Evolutionary conservation across 768 basidiomycete genomes (phyloP).

Genomic region (Astraeus odoratus): DNA sequence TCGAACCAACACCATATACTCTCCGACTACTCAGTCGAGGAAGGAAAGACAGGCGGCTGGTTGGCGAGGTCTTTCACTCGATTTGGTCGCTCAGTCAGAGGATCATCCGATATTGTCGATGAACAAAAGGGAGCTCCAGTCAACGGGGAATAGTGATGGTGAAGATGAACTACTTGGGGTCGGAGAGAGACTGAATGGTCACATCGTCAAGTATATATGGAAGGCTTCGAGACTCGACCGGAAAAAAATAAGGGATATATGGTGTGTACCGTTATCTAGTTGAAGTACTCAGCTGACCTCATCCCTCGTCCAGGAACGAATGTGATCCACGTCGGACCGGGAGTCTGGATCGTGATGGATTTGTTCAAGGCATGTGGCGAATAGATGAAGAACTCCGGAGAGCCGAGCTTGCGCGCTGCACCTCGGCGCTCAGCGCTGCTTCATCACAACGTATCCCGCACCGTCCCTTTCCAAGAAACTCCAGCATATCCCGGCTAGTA

Average conservation of each 20-base stretch:
- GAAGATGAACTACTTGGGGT: constrained; percentile 30
- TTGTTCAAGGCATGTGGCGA: constrained; percentile 78
- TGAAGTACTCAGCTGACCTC: constrained; percentile 1
- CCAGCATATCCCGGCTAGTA: constrained; percentile 8
- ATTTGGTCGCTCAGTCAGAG: constrained; percentile 46
- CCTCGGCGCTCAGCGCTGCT: constrained; percentile 26
- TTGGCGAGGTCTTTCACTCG: constrained; percentile 69
- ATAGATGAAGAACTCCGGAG: constrained; percentile 80
- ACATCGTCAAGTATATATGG: constrained; percentile 58
- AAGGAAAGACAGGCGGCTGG: constrained; percentile 55
- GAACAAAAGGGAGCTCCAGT: constrained; percentile 7
- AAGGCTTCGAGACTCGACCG: constrained; percentile 48
- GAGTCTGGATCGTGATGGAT: constrained; percentile 56
- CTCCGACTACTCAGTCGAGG: constrained; percentile 32
- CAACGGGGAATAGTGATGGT: constrained; percentile 5
- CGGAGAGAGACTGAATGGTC: constrained; percentile 49
- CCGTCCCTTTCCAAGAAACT: constrained; percentile 20
- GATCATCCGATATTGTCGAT: constrained; percentile 18
- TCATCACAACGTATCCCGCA: constrained; percentile 30
- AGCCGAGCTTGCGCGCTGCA: constrained; percentile 34
- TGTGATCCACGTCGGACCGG: constrained; percentile 54
- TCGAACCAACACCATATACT: constrained; percentile 20
- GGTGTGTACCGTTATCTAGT: constrained; percentile 37
- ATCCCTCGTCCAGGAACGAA: constrained; percentile 46
- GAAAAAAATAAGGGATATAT: constrained; percentile 52